Base-by-base conservation (phyloP, 78 protist species). In the Dictyostelium discoideum region DNA sequence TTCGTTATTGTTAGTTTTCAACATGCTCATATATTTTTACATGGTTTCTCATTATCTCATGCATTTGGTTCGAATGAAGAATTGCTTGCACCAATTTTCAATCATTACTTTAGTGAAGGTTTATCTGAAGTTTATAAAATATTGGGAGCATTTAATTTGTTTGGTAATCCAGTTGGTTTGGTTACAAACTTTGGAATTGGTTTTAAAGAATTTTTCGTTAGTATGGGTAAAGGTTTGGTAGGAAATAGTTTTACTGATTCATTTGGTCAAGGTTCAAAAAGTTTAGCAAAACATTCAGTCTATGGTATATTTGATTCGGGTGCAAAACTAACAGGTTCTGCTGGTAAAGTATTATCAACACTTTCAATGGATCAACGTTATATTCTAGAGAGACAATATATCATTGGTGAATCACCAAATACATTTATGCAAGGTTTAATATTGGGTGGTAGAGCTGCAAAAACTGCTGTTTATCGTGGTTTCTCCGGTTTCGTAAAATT, bases 121-220 rank as follows among this genome's bases (percentile, higher is more conserved):
- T 54, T 93, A 4, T 76, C 85, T 2, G 97, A 96, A 44, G 79
- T 86, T 1, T 96, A 96, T 85, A 96, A 94, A 79, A 67, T 97
- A n/a, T 65, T 97, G 6, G 98, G 98, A 8, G 89, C 98, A 0
- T 92, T 93, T 13, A 97, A 96, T 37, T 82, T 97, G 7, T 93
- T 97, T 26, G 98, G 98, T 48, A 97, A 97, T 72, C 98, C 98
- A 9, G 93, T 96, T 69, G 96, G 96, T 6, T 54, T 97, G 22
- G 50, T 97, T 24, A 54, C 72, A 11, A 97, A 92, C 63, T 92
- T 97, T 69, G 97, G 97, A 74, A 92, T 88, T 40, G 98, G 98
- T 29, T 81, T 97, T 29, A 72, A 78, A 80, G 98, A 96, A 42
- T 93, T 96, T 24, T 96, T 96, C 84, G 87, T 50, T 14, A 73